These are phyloP conservation scores for Neonothopanus nambi DNA, from an alignment of 1,284 basidiomycete species.

Conservation along the genomic window DNA sequence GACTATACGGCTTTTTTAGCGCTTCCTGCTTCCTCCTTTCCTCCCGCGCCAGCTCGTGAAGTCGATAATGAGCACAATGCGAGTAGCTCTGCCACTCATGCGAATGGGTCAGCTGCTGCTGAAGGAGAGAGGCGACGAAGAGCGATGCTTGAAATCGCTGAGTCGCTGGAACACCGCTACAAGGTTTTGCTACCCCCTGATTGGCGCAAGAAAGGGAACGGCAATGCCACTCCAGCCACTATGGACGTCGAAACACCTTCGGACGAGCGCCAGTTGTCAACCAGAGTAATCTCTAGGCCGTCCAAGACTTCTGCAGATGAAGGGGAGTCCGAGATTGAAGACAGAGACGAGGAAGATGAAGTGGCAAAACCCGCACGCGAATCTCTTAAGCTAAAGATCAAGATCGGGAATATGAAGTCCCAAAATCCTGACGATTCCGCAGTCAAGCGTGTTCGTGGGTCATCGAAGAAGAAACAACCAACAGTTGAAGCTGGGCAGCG, in stretches of 20 bases:
- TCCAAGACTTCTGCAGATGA: not conserved
- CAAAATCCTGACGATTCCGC: not conserved
- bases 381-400: slow-evolving; percentile 41
- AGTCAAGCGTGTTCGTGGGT: not conserved
- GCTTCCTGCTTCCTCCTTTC: slow-evolving; percentile 58
- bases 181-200: slow-evolving; percentile 69
- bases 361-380: slow-evolving; percentile 21
- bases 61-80: slow-evolving; percentile 29
- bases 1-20: slow-evolving; percentile 68
- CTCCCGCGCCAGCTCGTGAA: slow-evolving; percentile 31
- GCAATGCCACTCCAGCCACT: no score
- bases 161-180: slow-evolving; percentile 67
- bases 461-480: slow-evolving; percentile 1
- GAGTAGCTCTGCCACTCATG: slow-evolving; percentile 33
- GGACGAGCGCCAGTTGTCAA: no score
- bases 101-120: slow-evolving; percentile 41
- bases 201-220: slow-evolving; percentile 21
- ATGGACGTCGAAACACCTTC: no score
- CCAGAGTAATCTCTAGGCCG: no score
- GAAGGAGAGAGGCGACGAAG: slow-evolving; percentile 72
- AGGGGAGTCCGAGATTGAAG: slow-evolving; percentile 12
- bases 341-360: slow-evolving; percentile 3
- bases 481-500: not conserved
- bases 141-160: slow-evolving; percentile 70
- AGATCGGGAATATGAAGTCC: slow-evolving; percentile 15